phyloP scores from a whole-genome alignment of 1,284 basidiomycete species.

The Cutaneotrichosporon sp. region DNA sequence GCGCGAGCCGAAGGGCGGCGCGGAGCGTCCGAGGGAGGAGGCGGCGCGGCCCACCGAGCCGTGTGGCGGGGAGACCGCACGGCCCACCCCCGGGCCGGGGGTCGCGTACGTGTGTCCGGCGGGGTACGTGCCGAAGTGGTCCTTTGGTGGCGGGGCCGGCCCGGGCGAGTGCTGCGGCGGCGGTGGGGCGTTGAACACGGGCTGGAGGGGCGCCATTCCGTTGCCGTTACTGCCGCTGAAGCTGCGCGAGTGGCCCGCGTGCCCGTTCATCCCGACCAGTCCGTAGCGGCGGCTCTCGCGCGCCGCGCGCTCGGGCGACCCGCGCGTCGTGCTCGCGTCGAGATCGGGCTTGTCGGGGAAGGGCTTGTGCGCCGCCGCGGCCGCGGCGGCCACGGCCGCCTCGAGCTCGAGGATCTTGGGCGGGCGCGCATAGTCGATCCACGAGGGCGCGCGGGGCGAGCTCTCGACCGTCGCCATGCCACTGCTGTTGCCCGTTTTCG shows the following conservation, averaged over 20 bases:
- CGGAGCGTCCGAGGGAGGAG: too few species aligned
- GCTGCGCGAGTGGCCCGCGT: not conserved
- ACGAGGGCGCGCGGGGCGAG: not conserved
- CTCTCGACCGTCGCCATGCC: slow-evolving; percentile 1
- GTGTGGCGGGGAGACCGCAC: too few species aligned
- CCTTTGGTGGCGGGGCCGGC: not conserved
- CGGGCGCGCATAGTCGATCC: slow-evolving; percentile 1
- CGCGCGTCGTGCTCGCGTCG: not conserved
- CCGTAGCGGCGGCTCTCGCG: not conserved
- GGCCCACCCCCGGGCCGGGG: not conserved
- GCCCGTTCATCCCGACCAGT: not conserved
- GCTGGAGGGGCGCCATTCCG: not conserved
- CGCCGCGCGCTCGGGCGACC: not conserved
- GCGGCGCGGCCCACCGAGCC: too few species aligned
- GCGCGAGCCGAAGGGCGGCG: not conserved
- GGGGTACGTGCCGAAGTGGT: slow-evolving; percentile 1
- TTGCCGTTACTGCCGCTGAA: not conserved
- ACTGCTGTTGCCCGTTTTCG: not conserved
- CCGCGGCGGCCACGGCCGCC: not conserved
- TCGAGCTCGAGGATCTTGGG: not conserved
- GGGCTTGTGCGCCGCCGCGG: not conserved
- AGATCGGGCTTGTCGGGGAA: not conserved
- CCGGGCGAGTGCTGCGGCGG: not conserved
- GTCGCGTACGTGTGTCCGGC: not conserved
- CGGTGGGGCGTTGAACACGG: not conserved